Conservation (phyloP, 1,139 yeast genomes). For the Pichia sp. region DNA sequence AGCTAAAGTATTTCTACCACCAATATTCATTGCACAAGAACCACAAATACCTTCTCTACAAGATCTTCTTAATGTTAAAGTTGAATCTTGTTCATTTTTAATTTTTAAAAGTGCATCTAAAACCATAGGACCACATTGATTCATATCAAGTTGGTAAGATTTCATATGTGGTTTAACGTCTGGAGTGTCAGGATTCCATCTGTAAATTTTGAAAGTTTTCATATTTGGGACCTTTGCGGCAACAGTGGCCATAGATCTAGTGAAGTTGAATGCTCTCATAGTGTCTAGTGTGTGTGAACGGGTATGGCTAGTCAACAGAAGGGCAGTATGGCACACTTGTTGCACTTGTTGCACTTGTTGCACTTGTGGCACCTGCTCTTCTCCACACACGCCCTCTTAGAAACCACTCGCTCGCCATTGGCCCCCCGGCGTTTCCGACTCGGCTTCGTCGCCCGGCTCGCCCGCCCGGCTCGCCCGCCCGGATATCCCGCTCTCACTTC, state of each 20-base stretch:
- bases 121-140: conserved; percentile 96
- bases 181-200: conserved; percentile 99
- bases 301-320: neutral
- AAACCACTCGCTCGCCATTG: no score
- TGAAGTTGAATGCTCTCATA: conserved; percentile 5
- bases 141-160: conserved; percentile 76
- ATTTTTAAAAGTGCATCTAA: conserved; percentile 91
- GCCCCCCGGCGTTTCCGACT: no score
- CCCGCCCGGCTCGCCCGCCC: no score
- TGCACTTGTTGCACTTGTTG: no score
- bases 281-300: neutral
- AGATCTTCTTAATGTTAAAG: conserved; percentile 93
- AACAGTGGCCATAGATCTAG: conserved; percentile 31
- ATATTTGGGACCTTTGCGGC: conserved; percentile 43
- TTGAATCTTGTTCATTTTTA: conserved; percentile 93
- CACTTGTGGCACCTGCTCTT: no score
- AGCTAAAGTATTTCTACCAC: conserved; percentile 94
- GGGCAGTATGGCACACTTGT: no score
- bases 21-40: conserved; percentile 99
- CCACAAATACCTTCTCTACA: conserved; percentile 99
- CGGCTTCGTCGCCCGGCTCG: no score
- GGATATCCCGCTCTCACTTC: no score
- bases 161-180: conserved; percentile 86
- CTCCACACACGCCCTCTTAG: no score
- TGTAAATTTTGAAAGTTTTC: conserved; percentile 86